A percentile compares a stretch with the other conserved stretches of the same genome.
phyloP scores from a whole-genome alignment of 305 asterid genomes.

The Vinca major region DNA sequence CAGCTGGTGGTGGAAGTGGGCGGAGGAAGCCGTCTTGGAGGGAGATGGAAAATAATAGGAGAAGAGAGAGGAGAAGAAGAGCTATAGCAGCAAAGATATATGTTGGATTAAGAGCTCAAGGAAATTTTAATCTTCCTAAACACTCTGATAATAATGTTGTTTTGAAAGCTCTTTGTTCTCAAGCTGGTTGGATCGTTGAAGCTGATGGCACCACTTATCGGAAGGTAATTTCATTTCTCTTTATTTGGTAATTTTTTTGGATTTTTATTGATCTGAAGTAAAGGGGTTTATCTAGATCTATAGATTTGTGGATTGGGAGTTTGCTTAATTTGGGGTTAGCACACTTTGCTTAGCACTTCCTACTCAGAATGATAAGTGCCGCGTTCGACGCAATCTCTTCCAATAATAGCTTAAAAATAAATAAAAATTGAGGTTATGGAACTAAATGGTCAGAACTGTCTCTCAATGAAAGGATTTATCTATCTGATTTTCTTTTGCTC shows the following conservation, averaged over 20 bases:
- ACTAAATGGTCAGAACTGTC: neutral
- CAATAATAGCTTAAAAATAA: too few relatives aligned
- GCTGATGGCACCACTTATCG: conserved; percentile 68
- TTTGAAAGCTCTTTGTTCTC: conserved; percentile 53
- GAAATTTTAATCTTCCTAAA: conserved; percentile 47
- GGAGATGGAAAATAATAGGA: conserved; percentile 59
- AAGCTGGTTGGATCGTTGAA: conserved; percentile 68
- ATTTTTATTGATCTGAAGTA: conserved; percentile 11
- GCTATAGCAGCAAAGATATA: conserved; percentile 61
- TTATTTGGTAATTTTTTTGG: too few relatives aligned
- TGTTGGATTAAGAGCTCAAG: conserved; percentile 57
- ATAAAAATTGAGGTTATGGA: neutral
- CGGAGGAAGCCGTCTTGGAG: conserved; percentile 65
- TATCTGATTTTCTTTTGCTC: neutral
- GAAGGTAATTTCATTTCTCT: conserved; percentile 27
- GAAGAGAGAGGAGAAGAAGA: conserved; percentile 60
- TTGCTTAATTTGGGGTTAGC: conserved; percentile 14
- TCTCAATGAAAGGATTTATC: neutral
- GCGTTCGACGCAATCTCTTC: too few relatives aligned
- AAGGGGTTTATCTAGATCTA: conserved; percentile 28
- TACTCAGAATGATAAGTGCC: too few relatives aligned
- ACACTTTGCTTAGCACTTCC: too few relatives aligned
- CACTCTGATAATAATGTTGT: conserved; percentile 65
- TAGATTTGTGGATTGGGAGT: conserved; percentile 16
- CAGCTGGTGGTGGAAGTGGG: conserved; percentile 22